Evolutionary conservation across 768 basidiomycete genomes (phyloP), one percentile per base, ranked within the genome.

Genomic region (Scleroderma citrinum): DNA sequence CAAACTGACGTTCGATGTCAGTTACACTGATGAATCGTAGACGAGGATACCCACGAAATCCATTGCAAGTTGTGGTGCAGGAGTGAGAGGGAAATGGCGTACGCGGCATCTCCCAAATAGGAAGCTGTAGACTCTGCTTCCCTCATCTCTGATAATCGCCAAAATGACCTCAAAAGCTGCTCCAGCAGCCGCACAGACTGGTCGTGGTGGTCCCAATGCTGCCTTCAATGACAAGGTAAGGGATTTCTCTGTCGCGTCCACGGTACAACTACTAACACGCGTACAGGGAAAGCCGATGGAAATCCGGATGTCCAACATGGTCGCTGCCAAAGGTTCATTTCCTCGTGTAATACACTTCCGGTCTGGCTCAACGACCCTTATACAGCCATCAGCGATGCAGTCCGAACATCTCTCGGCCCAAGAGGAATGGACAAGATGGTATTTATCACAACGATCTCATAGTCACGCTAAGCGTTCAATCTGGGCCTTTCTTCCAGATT

Each of bases 391-490:
- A 92, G 92, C 59, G 94, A 96, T 76, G 95, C 92, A 46, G 94
- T 99, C 37, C 78, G 95, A 59, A 98, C 95, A 39, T 97, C 94
- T 37, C 71, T 99, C 58, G 95, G 95, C 13, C 95, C 95, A 41
- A 83, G 88, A 68, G 95, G 95, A 54, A 99, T 99, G 95, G 95
- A 98, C 74, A 98, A 98, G 76, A 98, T 98, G 95, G 95, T 89
- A 60, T 50, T 74, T 55, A 48, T 35, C 32, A 16, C 44, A 8
- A 24, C 34, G 47, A 58, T 60, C 58, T 57, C 35, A 50, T 34
- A 34, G 24, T n/a, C 34, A 36, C 29, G 13, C 36, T 35, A 20
- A 44, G 47, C 43, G 48, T 23, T 42, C 38, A 49, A 46, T 45
- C 61, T 40, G 61, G n/a, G 42, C 31, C 52, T 26, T 48, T 38